Conservation (phyloP, 805 yeast genomes). For the Barnettozyma salicaria region DNA sequence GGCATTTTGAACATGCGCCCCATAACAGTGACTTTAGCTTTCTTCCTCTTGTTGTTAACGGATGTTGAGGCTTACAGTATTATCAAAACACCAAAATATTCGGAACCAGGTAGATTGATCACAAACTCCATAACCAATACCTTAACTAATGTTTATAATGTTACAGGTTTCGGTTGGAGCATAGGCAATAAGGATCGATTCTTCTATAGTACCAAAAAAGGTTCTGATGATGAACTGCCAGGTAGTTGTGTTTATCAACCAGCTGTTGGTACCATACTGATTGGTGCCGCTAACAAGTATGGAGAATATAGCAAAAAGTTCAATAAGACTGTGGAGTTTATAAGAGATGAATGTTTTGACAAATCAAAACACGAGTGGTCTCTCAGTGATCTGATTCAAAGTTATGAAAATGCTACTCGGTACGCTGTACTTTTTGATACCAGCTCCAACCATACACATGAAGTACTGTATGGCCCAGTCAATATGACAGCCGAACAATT, state of each 20-base stretch:
- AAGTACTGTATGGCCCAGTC: slow-evolving; percentile 13
- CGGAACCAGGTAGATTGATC: slow-evolving; percentile 1
- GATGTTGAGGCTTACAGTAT: background rate
- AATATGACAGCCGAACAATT: slow-evolving; percentile 1
- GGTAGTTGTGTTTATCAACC: slow-evolving; percentile 17
- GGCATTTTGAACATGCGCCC: no score
- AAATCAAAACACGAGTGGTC: background rate
- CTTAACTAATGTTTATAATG: background rate
- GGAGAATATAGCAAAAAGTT: slow-evolving; percentile 12
- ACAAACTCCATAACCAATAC: background rate
- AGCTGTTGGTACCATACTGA: slow-evolving; percentile 11
- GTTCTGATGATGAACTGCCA: no score
- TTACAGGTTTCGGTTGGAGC: slow-evolving; percentile 2
- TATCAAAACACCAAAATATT: slow-evolving; percentile 1
- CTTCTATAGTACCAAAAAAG: slow-evolving; percentile 6
- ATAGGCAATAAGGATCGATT: background rate
- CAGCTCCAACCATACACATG: slow-evolving; percentile 6
- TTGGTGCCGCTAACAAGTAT: slow-evolving; percentile 8
- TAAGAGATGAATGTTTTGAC: slow-evolving; percentile 6
- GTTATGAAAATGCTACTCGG: slow-evolving; percentile 29
- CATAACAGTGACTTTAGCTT: no score
- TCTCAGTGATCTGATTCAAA: slow-evolving; percentile 18
- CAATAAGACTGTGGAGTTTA: slow-evolving; percentile 8
- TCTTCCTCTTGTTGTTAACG: no score
- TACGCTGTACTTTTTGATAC: slow-evolving; percentile 12